Conservation (phyloP, 2,329 filamentous ascomycete species). For the Coleophoma crateriformis region DNA sequence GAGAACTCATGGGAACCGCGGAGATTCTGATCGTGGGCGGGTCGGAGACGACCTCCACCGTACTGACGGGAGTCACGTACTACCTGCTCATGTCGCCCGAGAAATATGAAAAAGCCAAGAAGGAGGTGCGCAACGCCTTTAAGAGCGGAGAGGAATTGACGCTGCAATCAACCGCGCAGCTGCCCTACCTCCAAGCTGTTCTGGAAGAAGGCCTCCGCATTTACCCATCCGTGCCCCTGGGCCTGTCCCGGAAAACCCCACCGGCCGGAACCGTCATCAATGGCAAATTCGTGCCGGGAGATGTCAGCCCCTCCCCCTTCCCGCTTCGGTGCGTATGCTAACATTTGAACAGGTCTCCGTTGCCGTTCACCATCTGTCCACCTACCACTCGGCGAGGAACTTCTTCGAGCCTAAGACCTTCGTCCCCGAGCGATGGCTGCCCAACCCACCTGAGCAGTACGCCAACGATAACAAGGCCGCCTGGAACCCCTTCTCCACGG, state of each 20-base stretch:
- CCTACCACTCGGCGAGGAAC: constrained; percentile 25
- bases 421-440: constrained; percentile 33
- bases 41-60: constrained; percentile 26
- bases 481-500: constrained; percentile 25
- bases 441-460: constrained; percentile 14
- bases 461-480: constrained; percentile 20
- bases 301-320: neutral
- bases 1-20: neutral
- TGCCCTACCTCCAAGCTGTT: constrained; percentile 29
- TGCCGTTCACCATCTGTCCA: constrained; percentile 23
- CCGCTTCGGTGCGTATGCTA: too few relatives aligned
- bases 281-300: constrained; percentile 7
- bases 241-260: constrained; percentile 1
- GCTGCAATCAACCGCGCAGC: constrained; percentile 18
- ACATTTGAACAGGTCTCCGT: constrained; percentile 1
- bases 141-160: constrained; percentile 24
- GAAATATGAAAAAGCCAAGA: constrained; percentile 14
- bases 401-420: constrained; percentile 17
- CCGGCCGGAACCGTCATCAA: constrained; percentile 1
- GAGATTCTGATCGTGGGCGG: constrained; percentile 15
- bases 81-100: constrained; percentile 2
- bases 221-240: constrained; percentile 26
- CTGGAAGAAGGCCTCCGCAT: constrained; percentile 29
- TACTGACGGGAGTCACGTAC: constrained; percentile 15
- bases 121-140: constrained; percentile 27